Percentiles rank a stretch among this genome's conserved stretches.
These are phyloP conservation scores for Thecaphora thlaspeos DNA, from an alignment of 1,284 basidiomycete species.

Conservation along the genomic window DNA sequence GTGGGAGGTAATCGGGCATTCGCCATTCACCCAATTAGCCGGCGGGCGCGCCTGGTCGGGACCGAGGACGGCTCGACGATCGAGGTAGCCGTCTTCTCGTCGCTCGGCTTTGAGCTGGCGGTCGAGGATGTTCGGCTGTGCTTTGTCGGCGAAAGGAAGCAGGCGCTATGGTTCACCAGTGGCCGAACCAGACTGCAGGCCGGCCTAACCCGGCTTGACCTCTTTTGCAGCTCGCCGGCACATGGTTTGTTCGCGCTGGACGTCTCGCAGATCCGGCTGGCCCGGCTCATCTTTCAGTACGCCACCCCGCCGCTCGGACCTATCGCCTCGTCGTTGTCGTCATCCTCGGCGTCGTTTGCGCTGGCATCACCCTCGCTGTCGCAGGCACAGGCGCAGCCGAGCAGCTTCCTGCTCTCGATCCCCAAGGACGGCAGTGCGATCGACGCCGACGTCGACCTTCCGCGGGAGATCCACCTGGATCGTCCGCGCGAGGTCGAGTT, in stretches of 20 bases:
- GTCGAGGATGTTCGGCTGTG: constrained; percentile 51
- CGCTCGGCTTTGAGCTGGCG: constrained; percentile 15
- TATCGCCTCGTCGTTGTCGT: constrained; percentile 3
- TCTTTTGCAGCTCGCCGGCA: constrained; percentile 36
- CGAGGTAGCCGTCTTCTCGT: constrained; percentile 24
- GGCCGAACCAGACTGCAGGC: constrained; percentile 21
- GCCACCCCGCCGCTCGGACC: constrained; percentile 7
- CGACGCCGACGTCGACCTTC: constrained; percentile 15
- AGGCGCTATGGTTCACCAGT: constrained; percentile 45
- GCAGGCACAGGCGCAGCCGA: no score
- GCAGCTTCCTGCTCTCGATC: constrained; percentile 8
- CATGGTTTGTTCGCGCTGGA: constrained; percentile 46
- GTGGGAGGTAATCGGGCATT: constrained; percentile 33
- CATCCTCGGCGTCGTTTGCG: no score
- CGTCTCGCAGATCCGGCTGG: constrained; percentile 46
- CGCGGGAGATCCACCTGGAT: constrained; percentile 39
- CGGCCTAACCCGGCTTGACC: constrained; percentile 23
- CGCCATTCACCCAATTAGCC: constrained; percentile 10
- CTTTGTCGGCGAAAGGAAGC: constrained; percentile 22
- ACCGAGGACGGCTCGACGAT: constrained; percentile 42
- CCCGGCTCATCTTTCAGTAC: constrained; percentile 46
- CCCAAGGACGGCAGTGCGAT: constrained; percentile 44
- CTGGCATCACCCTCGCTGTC: no score
- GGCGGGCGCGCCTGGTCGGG: constrained; percentile 8
- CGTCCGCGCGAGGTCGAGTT: constrained; percentile 28